Evolutionary conservation across 2,329 filamentous ascomycete genomes (phyloP).

Genomic region (Zymoseptoria tritici): DNA sequence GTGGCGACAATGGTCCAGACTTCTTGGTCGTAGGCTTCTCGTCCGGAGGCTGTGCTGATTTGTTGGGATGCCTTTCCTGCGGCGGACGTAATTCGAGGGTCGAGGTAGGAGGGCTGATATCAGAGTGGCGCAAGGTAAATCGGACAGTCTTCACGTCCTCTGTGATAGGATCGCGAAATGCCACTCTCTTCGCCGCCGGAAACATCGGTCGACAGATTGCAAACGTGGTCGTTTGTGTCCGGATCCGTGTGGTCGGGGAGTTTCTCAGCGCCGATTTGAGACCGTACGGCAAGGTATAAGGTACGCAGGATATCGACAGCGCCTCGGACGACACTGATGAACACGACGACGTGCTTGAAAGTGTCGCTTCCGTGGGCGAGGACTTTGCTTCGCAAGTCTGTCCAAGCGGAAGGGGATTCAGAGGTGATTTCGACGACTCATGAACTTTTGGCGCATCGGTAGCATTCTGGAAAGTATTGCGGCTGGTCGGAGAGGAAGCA

Average conservation of each 20-base stretch:
- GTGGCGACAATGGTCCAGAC: slow-evolving; percentile 7
- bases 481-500: slow-evolving; percentile 52
- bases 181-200: slow-evolving; percentile 51
- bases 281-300: slow-evolving; percentile 42
- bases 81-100: slow-evolving; percentile 20
- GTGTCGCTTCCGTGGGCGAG: slow-evolving; percentile 5
- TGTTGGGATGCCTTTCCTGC: slow-evolving; percentile 2
- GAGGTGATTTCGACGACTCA: slow-evolving; percentile 2
- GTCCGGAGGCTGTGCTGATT: background rate
- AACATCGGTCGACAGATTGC: slow-evolving; percentile 41
- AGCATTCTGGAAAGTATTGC: slow-evolving; percentile 56
- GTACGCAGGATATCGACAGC: slow-evolving; percentile 29
- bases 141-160: slow-evolving; percentile 52
- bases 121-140: slow-evolving; percentile 50
- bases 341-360: slow-evolving; percentile 27
- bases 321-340: slow-evolving; percentile 33
- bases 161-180: slow-evolving; percentile 48
- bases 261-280: slow-evolving; percentile 40
- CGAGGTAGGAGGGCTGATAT: slow-evolving; percentile 40
- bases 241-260: slow-evolving; percentile 34
- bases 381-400: background rate
- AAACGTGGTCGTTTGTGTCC: slow-evolving; percentile 16
- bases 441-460: slow-evolving; percentile 29
- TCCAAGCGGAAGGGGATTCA: background rate
- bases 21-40: slow-evolving; percentile 1